Evolutionary conservation across 2,329 filamentous ascomycete species (phyloP), one percentile per base, ranked within the genome.

Genomic region (Colletotrichum paranaense): DNA sequence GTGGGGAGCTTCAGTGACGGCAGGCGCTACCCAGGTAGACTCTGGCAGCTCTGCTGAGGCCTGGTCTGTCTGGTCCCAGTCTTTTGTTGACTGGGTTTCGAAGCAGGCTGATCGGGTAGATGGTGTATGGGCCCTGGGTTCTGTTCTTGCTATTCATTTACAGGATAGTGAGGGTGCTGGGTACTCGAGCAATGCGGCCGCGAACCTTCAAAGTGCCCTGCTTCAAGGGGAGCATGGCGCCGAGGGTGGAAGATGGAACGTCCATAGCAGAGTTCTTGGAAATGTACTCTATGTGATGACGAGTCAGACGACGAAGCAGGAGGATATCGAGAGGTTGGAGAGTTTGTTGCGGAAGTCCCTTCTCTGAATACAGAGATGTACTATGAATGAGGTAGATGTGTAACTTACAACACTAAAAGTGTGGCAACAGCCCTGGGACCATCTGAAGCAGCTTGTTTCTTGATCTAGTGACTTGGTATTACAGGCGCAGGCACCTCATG

Each of bases 51-150:
- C 35, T 1, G 9, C 46, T 2, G 28, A 49, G 4, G 78, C 86
- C 1, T 96, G 93, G 93, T 95, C 93, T 69, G 88, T 91, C 72
- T 97, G 94, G 94, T 90, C 91, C 0, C 85, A 86, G 1, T 79
- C 82, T 0, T 89, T 95, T 32, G 84, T 95, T 1, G 81, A 84
- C 2, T 80, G 84, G 14, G 78, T 95, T 2, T 95, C 93, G 5
- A 83, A 77, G 19, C 78, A 87, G 24, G 85, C 86, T 2, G 75
- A 82, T 0, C 81, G 84, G 0, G 90, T 97, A 0, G 86, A 90
- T 3, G 90, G 92, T 8, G 90, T 93, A 0, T 93, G 94, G 84
- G 92, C 94, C 0, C 83, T 97, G 1, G 94, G 94, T 0, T 93
- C 90, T 2, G 92, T 97, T 1, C 84, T 97, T 12, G 92, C 92